Conservation (phyloP, 148 eudicot genomes). For the Heliamphora exappendiculata region DNA sequence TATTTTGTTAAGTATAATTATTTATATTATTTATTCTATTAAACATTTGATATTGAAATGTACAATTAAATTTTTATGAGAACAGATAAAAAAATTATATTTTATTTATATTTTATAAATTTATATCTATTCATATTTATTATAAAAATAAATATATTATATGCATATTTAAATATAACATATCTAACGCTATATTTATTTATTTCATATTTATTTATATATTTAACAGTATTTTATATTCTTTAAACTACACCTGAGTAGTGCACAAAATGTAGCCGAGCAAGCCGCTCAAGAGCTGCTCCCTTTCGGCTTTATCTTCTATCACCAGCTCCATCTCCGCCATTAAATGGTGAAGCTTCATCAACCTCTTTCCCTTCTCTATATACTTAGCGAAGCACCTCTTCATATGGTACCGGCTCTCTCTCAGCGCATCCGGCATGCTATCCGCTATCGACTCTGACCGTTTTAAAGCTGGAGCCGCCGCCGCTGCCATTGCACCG, state of each 20-base stretch:
- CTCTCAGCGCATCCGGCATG: constrained; percentile 85
- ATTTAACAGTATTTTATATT: too few relatives aligned
- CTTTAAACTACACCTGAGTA: constrained; percentile 47
- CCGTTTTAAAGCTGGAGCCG: constrained; percentile 43
- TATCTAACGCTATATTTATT: too few relatives aligned
- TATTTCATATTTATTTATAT: too few relatives aligned
- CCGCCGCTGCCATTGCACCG: not conserved
- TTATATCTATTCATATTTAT: too few relatives aligned
- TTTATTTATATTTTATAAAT: too few relatives aligned
- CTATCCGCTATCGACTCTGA: constrained; percentile 61
- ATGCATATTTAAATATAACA: too few relatives aligned
- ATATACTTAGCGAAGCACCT: constrained; percentile 58
- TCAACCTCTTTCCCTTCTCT: constrained; percentile 60
- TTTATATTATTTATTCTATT: too few relatives aligned
- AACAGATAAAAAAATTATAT: too few relatives aligned
- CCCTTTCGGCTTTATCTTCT: constrained; percentile 50
- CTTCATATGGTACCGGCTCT: constrained; percentile 80
- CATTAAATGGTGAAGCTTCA: constrained; percentile 79
- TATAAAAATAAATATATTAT: too few relatives aligned
- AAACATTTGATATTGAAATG: too few relatives aligned
- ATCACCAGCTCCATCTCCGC: constrained; percentile 62
- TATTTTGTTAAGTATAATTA: too few relatives aligned
- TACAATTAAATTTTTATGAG: too few relatives aligned
- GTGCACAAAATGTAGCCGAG: constrained; percentile 83
- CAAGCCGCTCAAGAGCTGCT: constrained; percentile 61